phyloP scores from a whole-genome alignment of 257 asterid species.

The Salvia splendens region DNA sequence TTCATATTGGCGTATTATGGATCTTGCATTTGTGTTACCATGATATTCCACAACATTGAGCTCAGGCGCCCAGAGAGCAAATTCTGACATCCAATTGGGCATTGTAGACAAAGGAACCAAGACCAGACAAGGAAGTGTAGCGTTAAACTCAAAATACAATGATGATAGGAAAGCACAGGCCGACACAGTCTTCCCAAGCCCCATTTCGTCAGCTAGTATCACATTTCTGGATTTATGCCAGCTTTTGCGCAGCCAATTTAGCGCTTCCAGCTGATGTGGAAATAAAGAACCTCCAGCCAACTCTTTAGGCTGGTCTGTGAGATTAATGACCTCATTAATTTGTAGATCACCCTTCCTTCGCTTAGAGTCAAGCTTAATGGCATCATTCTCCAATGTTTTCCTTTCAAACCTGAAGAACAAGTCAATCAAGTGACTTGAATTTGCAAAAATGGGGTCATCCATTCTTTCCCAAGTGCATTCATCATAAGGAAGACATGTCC shows the following conservation, averaged over 20 bases:
- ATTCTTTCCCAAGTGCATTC: conserved; percentile 98
- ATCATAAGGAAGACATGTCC: conserved; percentile 88
- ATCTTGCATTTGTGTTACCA: conserved; percentile 79
- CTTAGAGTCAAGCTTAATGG: conserved; percentile 42
- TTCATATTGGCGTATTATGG: conserved; percentile 86
- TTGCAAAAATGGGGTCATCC: conserved; percentile 68
- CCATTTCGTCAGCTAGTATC: conserved; percentile 99
- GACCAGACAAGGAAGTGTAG: conserved; percentile 80
- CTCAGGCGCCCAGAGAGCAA: conserved; percentile 89
- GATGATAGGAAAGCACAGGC: conserved; percentile 94
- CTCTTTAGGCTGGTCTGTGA: conserved; percentile 90
- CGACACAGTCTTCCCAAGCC: conserved; percentile 95
- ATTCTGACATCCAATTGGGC: conserved; percentile 99
- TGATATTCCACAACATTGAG: conserved; percentile 96
- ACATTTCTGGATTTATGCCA: conserved; percentile 93
- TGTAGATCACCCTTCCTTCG: conserved; percentile 43
- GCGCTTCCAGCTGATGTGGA: conserved; percentile 98
- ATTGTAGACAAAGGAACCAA: conserved; percentile 98
- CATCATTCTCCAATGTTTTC: conserved; percentile 60
- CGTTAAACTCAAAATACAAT: conserved; percentile 76
- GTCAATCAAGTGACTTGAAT: conserved; percentile 68
- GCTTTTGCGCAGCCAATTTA: conserved; percentile 96
- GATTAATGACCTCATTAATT: conserved; percentile 60
- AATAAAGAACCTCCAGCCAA: conserved; percentile 80
- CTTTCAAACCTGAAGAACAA: conserved; percentile 67